A percentile compares a stretch with the other conserved stretches of the same genome.
Evolutionary conservation across 2,329 filamentous ascomycete genomes (phyloP).

Genomic region (Hirsutella minnesotensis): DNA sequence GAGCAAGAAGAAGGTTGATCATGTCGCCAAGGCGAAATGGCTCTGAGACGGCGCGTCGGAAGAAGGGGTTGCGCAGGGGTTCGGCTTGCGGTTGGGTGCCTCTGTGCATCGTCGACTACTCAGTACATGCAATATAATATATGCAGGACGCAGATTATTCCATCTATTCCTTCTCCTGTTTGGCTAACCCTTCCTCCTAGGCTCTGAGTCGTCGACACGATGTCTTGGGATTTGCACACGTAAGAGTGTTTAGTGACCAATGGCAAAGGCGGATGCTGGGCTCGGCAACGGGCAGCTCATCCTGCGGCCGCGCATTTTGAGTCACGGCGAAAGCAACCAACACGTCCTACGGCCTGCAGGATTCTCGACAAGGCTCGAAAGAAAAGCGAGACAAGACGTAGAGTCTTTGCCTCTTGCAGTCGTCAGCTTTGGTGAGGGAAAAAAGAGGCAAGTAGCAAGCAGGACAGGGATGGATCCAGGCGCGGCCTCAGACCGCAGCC

Average conservation of each 20-base stretch:
- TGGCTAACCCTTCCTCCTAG: too few relatives aligned
- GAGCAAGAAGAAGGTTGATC: constrained; percentile 85
- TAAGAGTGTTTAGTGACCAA: too few relatives aligned
- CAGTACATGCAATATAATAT: not conserved
- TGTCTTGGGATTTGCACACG: too few relatives aligned
- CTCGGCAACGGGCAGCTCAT: too few relatives aligned
- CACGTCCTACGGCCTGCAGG: too few relatives aligned
- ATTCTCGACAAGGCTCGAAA: too few relatives aligned
- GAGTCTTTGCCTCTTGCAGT: too few relatives aligned
- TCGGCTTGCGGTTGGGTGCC: not conserved
- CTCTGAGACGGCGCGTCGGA: constrained; percentile 27
- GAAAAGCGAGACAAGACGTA: too few relatives aligned
- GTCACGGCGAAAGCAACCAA: too few relatives aligned
- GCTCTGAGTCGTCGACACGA: too few relatives aligned
- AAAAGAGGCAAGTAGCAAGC: not conserved
- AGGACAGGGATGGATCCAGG: not conserved
- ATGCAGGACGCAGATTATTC: not conserved
- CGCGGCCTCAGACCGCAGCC: not conserved
- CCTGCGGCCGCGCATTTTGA: not conserved
- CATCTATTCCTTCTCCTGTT: too few relatives aligned
- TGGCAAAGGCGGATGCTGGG: too few relatives aligned
- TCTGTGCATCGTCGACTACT: not conserved
- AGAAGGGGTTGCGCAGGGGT: not conserved
- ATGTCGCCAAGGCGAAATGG: constrained; percentile 83
- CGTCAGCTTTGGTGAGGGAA: not conserved